phyloP scores from a whole-genome alignment of 176 grass and related monocot genomes.

The Rhynchospora breviuscula region DNA sequence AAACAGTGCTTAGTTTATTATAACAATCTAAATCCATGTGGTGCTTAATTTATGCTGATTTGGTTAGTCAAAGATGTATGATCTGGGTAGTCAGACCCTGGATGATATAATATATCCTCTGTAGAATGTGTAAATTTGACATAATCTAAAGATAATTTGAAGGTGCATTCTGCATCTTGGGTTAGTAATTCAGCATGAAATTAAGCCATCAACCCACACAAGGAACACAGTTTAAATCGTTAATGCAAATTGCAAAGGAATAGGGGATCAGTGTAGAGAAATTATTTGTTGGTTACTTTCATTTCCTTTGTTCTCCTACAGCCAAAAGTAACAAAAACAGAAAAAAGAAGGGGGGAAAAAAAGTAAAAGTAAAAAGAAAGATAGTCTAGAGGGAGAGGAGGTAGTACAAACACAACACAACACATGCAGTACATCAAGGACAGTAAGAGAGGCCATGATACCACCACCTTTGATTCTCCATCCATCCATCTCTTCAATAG shows the following conservation, averaged over 20 bases:
- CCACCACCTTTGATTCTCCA: conserved; percentile 36
- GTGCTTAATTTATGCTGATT: background rate
- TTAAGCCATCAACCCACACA: background rate
- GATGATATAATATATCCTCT: background rate
- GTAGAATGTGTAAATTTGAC: background rate
- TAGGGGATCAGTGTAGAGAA: background rate
- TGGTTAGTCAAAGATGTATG: background rate
- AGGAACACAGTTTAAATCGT: background rate
- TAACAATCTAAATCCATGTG: background rate
- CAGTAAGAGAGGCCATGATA: conserved; percentile 23
- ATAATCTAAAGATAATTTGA: background rate
- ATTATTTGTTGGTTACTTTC: conserved; percentile 34
- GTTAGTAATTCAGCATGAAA: background rate
- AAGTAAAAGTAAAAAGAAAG: conserved; percentile 17
- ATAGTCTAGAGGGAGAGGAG: conserved; percentile 21
- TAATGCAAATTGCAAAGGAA: background rate
- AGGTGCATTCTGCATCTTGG: background rate
- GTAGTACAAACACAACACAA: conserved; percentile 3
- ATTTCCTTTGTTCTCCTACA: conserved; percentile 25
- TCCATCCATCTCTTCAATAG: conserved; percentile 2
- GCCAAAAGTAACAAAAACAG: conserved; percentile 22
- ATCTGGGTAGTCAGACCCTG: background rate
- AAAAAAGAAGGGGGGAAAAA: conserved; percentile 16
- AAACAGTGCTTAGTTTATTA: background rate
- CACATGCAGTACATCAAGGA: conserved; percentile 20